These are phyloP conservation scores for Chrysanthemum seticuspe DNA, from an alignment of 129 eudicot species.

Conservation along the genomic window DNA sequence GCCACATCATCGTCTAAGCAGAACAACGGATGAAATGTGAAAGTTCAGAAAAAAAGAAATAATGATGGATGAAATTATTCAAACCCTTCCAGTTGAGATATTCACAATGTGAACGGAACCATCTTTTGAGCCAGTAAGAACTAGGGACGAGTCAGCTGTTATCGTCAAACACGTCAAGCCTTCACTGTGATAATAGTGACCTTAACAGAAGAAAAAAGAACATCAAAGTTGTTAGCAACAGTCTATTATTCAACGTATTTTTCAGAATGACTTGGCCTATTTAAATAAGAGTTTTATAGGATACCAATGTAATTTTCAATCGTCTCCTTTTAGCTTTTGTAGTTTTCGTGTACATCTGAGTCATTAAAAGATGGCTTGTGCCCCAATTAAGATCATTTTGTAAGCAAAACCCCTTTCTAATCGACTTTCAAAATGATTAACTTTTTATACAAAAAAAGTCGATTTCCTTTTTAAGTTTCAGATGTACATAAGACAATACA, in stretches of 20 bases:
- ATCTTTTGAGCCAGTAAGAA: conserved; percentile 84
- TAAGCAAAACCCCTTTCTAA: too few species aligned
- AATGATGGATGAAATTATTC: conserved; percentile 5
- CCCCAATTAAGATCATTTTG: too few species aligned
- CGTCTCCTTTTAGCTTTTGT: too few species aligned
- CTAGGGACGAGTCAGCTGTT: conserved; percentile 78
- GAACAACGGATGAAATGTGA: neutral
- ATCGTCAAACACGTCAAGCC: conserved; percentile 83
- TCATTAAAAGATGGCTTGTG: too few species aligned
- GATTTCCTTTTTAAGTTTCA: too few species aligned
- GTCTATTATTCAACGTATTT: neutral
- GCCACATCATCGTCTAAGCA: neutral
- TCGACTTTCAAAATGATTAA: too few species aligned
- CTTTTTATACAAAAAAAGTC: too few species aligned
- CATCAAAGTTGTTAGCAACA: neutral
- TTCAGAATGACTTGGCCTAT: too few species aligned
- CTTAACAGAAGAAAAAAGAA: conserved; percentile 30
- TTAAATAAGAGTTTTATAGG: too few species aligned
- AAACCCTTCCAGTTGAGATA: conserved; percentile 76
- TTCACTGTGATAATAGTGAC: conserved; percentile 79
- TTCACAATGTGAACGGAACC: conserved; percentile 68
- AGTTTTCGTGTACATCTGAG: too few species aligned
- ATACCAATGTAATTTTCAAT: too few species aligned
- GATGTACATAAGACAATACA: too few species aligned
- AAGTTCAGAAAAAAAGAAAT: neutral